Percentiles rank a stretch among this genome's conserved stretches.
Conservation (phyloP, 768 basidiomycete species). For the Pulveroboletus sp. region DNA sequence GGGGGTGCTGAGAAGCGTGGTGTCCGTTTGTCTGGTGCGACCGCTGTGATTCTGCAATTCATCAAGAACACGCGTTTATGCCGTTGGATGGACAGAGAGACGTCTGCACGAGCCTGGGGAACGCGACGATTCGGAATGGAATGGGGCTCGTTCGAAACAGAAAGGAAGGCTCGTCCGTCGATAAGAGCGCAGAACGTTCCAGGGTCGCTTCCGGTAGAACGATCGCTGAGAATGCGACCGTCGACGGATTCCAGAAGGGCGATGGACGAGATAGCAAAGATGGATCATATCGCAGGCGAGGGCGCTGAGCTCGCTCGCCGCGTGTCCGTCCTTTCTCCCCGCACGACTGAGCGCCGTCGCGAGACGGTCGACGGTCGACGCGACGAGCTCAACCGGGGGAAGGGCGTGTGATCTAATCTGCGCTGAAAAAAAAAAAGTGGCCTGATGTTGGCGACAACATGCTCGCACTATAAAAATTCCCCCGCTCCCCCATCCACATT, state of each 20-base stretch:
- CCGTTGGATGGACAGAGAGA: slow-evolving; percentile 9
- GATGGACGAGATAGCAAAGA: not conserved
- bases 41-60: slow-evolving; percentile 18
- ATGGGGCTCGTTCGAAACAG: slow-evolving; percentile 11
- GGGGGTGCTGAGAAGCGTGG: slow-evolving; percentile 25
- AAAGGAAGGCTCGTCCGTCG: slow-evolving; percentile 5
- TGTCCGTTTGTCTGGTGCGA: slow-evolving; percentile 15
- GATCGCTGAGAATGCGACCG: slow-evolving; percentile 5
- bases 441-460: slow-evolving; percentile 20
- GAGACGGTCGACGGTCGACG: too few relatives aligned
- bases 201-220: slow-evolving; percentile 3
- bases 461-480: slow-evolving; percentile 20
- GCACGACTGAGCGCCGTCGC: too few relatives aligned
- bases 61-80: slow-evolving; percentile 20
- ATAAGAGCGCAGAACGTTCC: slow-evolving; percentile 20
- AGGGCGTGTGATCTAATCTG: slow-evolving; percentile 13
- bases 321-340: not conserved
- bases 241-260: not conserved
- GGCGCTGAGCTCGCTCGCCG: not conserved
- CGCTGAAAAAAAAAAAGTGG: slow-evolving; percentile 31
- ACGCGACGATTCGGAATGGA: slow-evolving; percentile 12
- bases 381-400: too few relatives aligned
- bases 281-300: not conserved
- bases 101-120: not conserved
- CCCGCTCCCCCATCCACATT: not conserved